Percentiles rank a stretch among this genome's conserved stretches.
Conservation (phyloP, 768 basidiomycete genomes). For the Russula abietina region DNA sequence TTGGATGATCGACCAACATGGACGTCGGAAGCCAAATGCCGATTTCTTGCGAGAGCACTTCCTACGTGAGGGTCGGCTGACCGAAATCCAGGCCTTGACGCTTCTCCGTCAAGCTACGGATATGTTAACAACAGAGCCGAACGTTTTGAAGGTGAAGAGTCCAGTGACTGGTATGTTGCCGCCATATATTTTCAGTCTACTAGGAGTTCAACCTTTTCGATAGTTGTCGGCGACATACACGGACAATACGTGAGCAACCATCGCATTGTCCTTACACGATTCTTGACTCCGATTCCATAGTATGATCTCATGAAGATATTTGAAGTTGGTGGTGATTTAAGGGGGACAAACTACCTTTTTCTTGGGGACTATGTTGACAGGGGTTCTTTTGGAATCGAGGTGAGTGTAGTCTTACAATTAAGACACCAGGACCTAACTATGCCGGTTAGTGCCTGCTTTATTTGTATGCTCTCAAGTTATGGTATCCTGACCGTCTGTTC, state of each 20-base stretch:
- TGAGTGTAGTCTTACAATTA: constrained; percentile 27
- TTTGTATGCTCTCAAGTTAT: constrained; percentile 58
- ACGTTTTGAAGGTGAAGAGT: constrained; percentile 77
- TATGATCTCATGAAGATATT: constrained; percentile 97
- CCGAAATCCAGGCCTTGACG: constrained; percentile 75
- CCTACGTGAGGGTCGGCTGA: constrained; percentile 73
- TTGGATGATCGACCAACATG: constrained; percentile 48
- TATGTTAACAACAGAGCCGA: constrained; percentile 65
- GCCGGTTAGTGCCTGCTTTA: constrained; percentile 46
- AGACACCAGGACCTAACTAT: background rate
- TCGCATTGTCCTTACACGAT: background rate
- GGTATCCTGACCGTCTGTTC: constrained; percentile 54
- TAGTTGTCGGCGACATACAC: constrained; percentile 93
- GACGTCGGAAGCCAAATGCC: constrained; percentile 60
- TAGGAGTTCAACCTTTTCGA: constrained; percentile 5
- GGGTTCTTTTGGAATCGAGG: constrained; percentile 79
- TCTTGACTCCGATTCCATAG: constrained; percentile 35
- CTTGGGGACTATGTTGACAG: constrained; percentile 95
- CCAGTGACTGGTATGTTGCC: constrained; percentile 75
- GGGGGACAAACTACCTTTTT: constrained; percentile 83
- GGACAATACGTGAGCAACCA: constrained; percentile 74
- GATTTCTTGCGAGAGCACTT: constrained; percentile 84
- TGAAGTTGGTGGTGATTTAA: constrained; percentile 80
- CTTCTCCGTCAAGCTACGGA: constrained; percentile 66
- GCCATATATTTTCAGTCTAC: background rate